Evolutionary conservation across 176 grass and related monocot genomes (phyloP), one percentile per base, ranked within the genome.

Genomic region (Ensete ventricosum): DNA sequence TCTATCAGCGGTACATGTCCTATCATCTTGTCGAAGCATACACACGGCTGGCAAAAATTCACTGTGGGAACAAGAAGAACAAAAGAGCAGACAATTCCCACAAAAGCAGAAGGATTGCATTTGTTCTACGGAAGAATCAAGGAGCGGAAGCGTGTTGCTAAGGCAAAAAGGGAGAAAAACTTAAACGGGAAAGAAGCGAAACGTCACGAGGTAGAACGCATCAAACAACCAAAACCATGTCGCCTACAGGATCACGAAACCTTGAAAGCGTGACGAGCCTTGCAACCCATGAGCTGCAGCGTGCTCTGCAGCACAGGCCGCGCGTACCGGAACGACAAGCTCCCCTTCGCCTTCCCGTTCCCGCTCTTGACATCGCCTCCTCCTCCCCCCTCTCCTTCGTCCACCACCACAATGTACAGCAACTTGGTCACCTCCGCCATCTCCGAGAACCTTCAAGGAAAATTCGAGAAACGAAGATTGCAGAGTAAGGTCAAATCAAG

Each of bases 211-310:
- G 58, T 62, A 43, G 5, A 17, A 24, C 65, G 20, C 65, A 67
- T 67, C 14, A 9, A 72, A 72, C 17, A 55, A 74, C 22, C 3
- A 55, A 43, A 43, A 43, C 34, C 34, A 43, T 43, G 34, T 43
- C 34, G 34, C 34, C 34, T 43, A 43, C 34, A 43, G 34, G 34
- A 43, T 43, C 34, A 43, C 34, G 34, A 43, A 43, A 99, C 95
- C 95, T 99, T 94, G 82, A 94, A 99, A 82, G 95, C 95, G 76
- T 99, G 95, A 13, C 95, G 88, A 12, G 95, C 84, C 78, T 99
- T 99, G 88, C 95, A 99, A 6, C 95, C 95, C 95, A 94, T 99
- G 78, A 99, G 88, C 77, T 99, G 95, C 59, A 99, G 88, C 57
- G 95, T 89, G 90, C 95, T 87, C 84, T 99, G 95, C 57, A 94